A percentile compares a stretch with the other conserved stretches of the same genome.
phyloP scores from a whole-genome alignment of 169 alveolate genomes.

The Plasmodium sp. region DNA sequence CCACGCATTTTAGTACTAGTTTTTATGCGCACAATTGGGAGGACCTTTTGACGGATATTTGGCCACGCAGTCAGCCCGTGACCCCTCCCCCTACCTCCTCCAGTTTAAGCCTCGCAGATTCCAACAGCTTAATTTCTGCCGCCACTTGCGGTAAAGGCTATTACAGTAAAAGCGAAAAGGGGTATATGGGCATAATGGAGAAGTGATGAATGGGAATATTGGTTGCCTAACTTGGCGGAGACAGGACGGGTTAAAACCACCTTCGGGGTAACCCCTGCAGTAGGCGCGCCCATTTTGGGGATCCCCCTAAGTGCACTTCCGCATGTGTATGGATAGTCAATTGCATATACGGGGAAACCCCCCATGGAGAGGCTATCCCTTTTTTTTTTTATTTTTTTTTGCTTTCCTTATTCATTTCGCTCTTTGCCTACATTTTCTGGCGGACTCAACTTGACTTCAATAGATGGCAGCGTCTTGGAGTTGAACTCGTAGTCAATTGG shows the following conservation, averaged over 20 bases:
- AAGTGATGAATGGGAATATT: neutral
- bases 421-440: conserved; percentile 83
- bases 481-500: conserved; percentile 52
- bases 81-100: conserved; percentile 75
- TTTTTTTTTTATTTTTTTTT: neutral
- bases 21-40: neutral
- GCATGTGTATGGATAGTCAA: neutral
- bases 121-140: conserved; percentile 78
- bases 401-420: neutral
- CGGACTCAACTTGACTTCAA: conserved; percentile 85
- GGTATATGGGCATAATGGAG: neutral
- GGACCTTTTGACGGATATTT: neutral
- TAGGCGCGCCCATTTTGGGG: neutral
- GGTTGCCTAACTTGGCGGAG: neutral
- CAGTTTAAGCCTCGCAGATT: conserved; percentile 78
- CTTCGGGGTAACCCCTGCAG: neutral
- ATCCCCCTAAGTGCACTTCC: neutral
- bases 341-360: neutral
- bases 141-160: conserved; percentile 87
- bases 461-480: conserved; percentile 84
- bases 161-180: neutral
- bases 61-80: neutral
- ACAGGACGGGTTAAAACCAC: neutral
- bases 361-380: neutral
- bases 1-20: neutral